Evolutionary conservation across 352 stramenopile genomes (phyloP), one percentile per base, ranked within the genome.

Genomic region (Globisporangium recalcitrans): DNA sequence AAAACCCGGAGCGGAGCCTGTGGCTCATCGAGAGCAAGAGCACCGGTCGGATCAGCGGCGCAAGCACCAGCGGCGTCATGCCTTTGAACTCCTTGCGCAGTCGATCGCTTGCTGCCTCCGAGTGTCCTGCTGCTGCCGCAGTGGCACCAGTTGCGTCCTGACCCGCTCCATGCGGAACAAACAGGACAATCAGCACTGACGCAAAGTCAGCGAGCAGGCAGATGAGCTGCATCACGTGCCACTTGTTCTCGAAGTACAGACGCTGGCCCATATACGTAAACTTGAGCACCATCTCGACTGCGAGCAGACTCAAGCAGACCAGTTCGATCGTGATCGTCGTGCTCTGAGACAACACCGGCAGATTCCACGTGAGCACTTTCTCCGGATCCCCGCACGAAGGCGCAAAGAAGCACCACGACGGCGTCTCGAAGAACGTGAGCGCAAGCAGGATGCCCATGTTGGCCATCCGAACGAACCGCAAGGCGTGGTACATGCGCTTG

Each of bases 211-310:
- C 73, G 11, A 85, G 38, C 5, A 85, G 44, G 19, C 78, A 62
- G 11, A 80, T 36, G 44, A 85, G 72, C 57, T 85, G 77, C 26
- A 78, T 60, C 36, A 83, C 62, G 16, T 78, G 71, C 77, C 77
- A 85, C 55, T 80, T 81, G 67, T 85, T 80, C 29, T 72, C 67
- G 19, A 88, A 79, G 46, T 80, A 81, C 5, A 87, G 58, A 1
- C 73, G 71, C 26, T 76, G 63, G 0, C 73, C 77, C 57, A 81
- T 77, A 57, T 82, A 80, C 29, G 69, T 69, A 42, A 74, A 85
- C 65, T 80, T 82, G 54, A 82, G 76, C 6, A 59, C 61, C 58
- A 78, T 67, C 62, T 88, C 78, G 32, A 70, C 47, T 0, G 68
- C 65, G 9, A 88, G 58, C 51, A 88, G 59, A 6, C 53, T 52